Evolutionary conservation across 805 yeast genomes (phyloP).

Genomic region (Candida sonorensis): DNA sequence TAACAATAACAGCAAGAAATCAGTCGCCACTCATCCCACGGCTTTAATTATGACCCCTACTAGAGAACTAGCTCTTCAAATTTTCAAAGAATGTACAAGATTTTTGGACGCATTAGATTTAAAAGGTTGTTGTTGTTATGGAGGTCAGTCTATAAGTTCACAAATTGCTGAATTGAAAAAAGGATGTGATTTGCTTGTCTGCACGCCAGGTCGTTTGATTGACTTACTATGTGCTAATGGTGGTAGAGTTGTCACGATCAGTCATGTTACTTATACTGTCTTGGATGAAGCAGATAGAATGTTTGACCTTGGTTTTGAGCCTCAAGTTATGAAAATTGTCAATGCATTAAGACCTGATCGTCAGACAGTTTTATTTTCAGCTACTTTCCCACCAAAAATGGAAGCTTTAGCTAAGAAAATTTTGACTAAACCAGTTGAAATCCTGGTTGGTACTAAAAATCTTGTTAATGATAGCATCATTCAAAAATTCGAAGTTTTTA

Average conservation of each 20-base stretch:
- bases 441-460: slow-evolving; percentile 73
- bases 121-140: slow-evolving; percentile 74
- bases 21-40: slow-evolving; percentile 68
- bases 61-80: slow-evolving; percentile 84
- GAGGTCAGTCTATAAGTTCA: slow-evolving; percentile 76
- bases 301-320: slow-evolving; percentile 97
- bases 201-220: slow-evolving; percentile 93
- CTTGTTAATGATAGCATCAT: slow-evolving; percentile 75
- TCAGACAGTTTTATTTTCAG: slow-evolving; percentile 88
- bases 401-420: slow-evolving; percentile 66
- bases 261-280: slow-evolving; percentile 72
- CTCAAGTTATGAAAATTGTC: slow-evolving; percentile 81
- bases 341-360: slow-evolving; percentile 74
- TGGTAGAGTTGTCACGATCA: slow-evolving; percentile 66
- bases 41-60: slow-evolving; percentile 86
- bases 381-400: slow-evolving; percentile 83
- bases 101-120: slow-evolving; percentile 48
- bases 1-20: slow-evolving; percentile 17
- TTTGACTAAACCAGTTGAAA: slow-evolving; percentile 60
- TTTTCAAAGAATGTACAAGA: slow-evolving; percentile 54
- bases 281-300: slow-evolving; percentile 95
- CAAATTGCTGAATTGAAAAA: slow-evolving; percentile 77
- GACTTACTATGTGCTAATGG: slow-evolving; percentile 79
- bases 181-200: slow-evolving; percentile 76
- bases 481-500: slow-evolving; percentile 62